Evolutionary conservation across 1,284 basidiomycete genomes (phyloP).

Genomic region (Pulveroboletus sp.): DNA sequence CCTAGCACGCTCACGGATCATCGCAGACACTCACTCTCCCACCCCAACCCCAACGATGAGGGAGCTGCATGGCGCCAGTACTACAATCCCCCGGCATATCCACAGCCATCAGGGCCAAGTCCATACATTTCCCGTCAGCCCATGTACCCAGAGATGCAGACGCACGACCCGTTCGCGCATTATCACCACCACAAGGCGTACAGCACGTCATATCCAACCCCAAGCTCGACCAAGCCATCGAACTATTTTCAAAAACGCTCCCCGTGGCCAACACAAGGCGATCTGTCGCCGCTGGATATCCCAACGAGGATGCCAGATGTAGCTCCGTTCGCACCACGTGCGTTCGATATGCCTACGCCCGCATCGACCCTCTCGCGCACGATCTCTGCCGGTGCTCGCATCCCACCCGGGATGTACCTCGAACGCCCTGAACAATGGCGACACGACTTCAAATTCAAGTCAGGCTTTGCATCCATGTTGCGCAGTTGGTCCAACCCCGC

Average conservation of each 20-base stretch:
- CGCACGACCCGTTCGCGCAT: conserved; percentile 10
- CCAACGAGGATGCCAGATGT: conserved; percentile 20
- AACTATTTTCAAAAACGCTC: conserved; percentile 2
- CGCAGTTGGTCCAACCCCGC: conserved; percentile 22
- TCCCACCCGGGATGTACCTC: conserved; percentile 11
- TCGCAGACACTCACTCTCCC: conserved; percentile 8
- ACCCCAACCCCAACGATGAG: conserved; percentile 16
- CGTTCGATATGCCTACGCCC: conserved; percentile 26
- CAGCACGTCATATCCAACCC: neutral
- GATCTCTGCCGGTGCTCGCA: conserved; percentile 9
- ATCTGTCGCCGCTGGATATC: conserved; percentile 26
- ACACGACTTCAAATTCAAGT: conserved; percentile 33
- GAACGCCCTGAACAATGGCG: conserved; percentile 30
- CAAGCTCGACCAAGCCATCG: conserved; percentile 1
- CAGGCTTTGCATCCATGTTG: conserved; percentile 30
- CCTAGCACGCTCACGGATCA: conserved; percentile 2
- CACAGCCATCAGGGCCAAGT: conserved; percentile 23
- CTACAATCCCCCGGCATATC: conserved; percentile 6
- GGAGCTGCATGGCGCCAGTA: conserved; percentile 6
- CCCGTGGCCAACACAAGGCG: conserved; percentile 26
- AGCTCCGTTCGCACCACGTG: conserved; percentile 16
- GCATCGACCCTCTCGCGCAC: conserved; percentile 26
- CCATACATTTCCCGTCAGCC: conserved; percentile 30
- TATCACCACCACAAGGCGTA: conserved; percentile 5
- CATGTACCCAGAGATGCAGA: conserved; percentile 6